Base-by-base conservation (phyloP, 2,329 filamentous ascomycete species). In the Fusarium sp. region DNA sequence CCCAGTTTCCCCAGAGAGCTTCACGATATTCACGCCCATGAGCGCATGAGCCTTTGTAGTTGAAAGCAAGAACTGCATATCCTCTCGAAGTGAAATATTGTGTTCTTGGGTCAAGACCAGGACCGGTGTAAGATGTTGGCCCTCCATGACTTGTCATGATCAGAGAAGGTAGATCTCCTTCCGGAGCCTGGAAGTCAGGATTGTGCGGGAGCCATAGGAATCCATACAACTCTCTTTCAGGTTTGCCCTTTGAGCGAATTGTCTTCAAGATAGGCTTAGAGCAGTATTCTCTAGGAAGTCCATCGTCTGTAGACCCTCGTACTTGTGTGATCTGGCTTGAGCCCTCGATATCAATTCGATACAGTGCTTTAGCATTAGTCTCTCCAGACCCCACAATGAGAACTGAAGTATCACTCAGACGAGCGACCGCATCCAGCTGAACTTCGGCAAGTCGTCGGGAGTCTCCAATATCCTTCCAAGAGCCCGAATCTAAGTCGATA, bases 21-120 rank as follows among this genome's bases (percentile, higher is more conserved):
- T 86, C 81, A 0, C 87, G 83, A 68, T 88, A 89, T 11, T 80
- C 79, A 7, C 83, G 81, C 2, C 87, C 86, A 73, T 87, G 86
- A 4, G 84, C 86, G 0, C 82, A 85, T 2, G 85, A 88, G 7
- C 87, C 87, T 5, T 82, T 83, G 72, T 88, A 87, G 75, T 89
- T 89, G 38, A 89, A 78, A 5, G 81, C 79, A 17, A 86, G 81
- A 53, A 84, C 84, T 3, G 86, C 86, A 60, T 85, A 89, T 7
- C 87, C 87, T 17, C 88, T 80, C 7, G 86, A 85, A 0, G 86
- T 88, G 71, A 84, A 88, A 73, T 86, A 88, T 72, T 89, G 87
- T 6, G 80, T 81, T 25, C 79, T 76, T 11, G 87, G 76, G 17
- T 80, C 78, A 1, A 89, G 79, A 0, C 85, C 85, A 0, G 84